A percentile compares a stretch with the other conserved stretches of the same genome.
These are phyloP conservation scores for Syzygium jambos DNA, from an alignment of 345 rosid species.

Conservation along the genomic window DNA sequence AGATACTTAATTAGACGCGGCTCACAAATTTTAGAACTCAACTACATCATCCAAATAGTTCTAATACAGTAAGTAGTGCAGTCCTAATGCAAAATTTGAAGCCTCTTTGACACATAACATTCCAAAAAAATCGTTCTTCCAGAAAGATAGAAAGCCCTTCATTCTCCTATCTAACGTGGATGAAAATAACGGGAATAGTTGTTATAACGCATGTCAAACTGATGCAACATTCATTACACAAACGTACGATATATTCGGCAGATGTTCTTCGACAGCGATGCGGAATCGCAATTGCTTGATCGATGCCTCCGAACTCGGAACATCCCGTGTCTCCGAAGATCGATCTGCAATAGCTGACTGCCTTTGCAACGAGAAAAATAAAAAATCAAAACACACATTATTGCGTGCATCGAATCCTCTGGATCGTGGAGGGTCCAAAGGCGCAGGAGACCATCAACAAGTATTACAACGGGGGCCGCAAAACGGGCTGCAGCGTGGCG, in stretches of 20 bases:
- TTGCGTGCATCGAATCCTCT: background rate
- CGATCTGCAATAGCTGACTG: background rate
- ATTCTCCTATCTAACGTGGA: accelerated
- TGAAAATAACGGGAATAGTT: background rate
- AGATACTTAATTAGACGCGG: too few species aligned
- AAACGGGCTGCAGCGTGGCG: accelerated
- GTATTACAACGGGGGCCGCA: background rate
- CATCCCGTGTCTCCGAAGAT: background rate
- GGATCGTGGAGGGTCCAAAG: background rate
- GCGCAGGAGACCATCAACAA: background rate
- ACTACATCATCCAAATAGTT: background rate
- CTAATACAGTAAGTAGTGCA: background rate
- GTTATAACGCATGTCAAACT: background rate
- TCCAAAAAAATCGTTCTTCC: background rate
- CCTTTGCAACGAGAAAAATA: background rate
- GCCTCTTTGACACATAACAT: background rate
- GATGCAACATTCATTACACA: background rate
- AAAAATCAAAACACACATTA: background rate
- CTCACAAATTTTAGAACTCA: background rate
- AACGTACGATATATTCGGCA: background rate
- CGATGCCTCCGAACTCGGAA: background rate
- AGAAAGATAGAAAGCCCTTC: background rate
- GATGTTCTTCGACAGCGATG: background rate
- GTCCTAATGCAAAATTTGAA: background rate
- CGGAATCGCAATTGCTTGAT: background rate